Conservation (phyloP, 805 yeast genomes). For the Kluyveromyces starmeri region DNA sequence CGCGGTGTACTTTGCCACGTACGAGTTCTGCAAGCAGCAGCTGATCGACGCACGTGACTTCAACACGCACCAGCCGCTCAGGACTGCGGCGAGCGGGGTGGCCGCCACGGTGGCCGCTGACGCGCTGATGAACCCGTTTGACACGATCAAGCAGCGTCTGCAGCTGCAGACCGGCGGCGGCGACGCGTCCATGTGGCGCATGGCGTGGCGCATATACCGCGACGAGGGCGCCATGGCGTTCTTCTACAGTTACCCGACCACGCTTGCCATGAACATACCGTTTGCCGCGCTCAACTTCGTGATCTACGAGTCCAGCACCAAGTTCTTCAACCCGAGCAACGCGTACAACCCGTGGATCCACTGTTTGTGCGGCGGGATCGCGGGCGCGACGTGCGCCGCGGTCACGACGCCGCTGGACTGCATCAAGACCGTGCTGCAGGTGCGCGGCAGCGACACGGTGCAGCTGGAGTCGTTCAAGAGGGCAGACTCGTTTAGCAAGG, state of each 20-base stretch:
- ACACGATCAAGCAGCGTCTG: slow-evolving; percentile 92
- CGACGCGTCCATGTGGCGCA: slow-evolving; percentile 17
- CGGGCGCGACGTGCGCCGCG: slow-evolving; percentile 95
- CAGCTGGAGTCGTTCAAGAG: slow-evolving; percentile 34
- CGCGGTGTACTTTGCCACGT: slow-evolving; percentile 92
- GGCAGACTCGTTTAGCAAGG: slow-evolving; percentile 60
- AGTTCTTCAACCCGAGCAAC: slow-evolving; percentile 67
- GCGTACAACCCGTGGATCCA: slow-evolving; percentile 82
- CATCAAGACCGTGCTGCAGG: slow-evolving; percentile 83
- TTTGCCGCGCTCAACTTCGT: slow-evolving; percentile 93
- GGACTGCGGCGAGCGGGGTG: slow-evolving; percentile 82
- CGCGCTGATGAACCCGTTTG: slow-evolving; percentile 96
- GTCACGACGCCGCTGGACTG: slow-evolving; percentile 91
- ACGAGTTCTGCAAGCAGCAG: slow-evolving; percentile 54
- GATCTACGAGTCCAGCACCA: slow-evolving; percentile 78
- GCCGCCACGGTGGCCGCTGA: slow-evolving; percentile 90
- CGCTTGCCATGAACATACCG: slow-evolving; percentile 84
- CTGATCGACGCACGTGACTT: slow-evolving; percentile 29
- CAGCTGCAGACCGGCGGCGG: slow-evolving; percentile 38
- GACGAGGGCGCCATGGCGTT: slow-evolving; percentile 73
- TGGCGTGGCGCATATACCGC: slow-evolving; percentile 38
- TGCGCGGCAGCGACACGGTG: slow-evolving; percentile 46
- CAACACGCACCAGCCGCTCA: slow-evolving; percentile 55
- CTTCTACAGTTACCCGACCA: slow-evolving; percentile 89
- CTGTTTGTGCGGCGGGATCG: slow-evolving; percentile 85